These are phyloP conservation scores for Ailanthus altissimus DNA, from an alignment of 345 rosid species.

Conservation along the genomic window DNA sequence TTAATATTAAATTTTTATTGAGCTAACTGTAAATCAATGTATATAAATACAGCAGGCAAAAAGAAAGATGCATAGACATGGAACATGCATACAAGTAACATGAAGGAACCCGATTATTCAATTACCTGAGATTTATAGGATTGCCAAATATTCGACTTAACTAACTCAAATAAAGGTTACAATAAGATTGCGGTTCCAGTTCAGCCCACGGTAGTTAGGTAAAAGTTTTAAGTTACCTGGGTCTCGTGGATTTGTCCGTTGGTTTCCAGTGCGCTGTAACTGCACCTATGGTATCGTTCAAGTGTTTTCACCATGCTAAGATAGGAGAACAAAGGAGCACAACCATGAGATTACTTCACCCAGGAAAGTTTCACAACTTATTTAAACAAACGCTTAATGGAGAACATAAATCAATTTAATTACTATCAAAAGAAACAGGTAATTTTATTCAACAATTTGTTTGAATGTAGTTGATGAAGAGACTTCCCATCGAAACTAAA, in stretches of 20 bases:
- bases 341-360: not conserved
- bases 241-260: slow-evolving; percentile 30
- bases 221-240: slow-evolving; percentile 35
- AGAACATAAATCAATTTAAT: too few species aligned
- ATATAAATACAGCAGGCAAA: too few species aligned
- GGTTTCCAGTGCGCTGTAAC: slow-evolving; percentile 42
- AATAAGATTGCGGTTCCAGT: too few species aligned
- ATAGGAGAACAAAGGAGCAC: not conserved
- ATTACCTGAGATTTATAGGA: too few species aligned
- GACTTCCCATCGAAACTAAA: not conserved
- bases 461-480: not conserved
- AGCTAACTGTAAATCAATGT: too few species aligned
- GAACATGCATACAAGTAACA: too few species aligned
- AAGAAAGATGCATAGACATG: too few species aligned
- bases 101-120: too few species aligned
- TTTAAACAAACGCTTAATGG: not conserved
- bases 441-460: not conserved
- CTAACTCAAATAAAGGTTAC: too few species aligned
- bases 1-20: too few species aligned
- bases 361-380: not conserved
- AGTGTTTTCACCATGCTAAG: slow-evolving; percentile 51
- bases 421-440: not conserved
- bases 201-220: too few species aligned
- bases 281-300: slow-evolving; percentile 51
- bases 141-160: too few species aligned